A percentile compares a stretch with the other conserved stretches of the same genome.
Evolutionary conservation across 1,139 yeast species (phyloP).

Genomic region (Suhomyces kunorum): DNA sequence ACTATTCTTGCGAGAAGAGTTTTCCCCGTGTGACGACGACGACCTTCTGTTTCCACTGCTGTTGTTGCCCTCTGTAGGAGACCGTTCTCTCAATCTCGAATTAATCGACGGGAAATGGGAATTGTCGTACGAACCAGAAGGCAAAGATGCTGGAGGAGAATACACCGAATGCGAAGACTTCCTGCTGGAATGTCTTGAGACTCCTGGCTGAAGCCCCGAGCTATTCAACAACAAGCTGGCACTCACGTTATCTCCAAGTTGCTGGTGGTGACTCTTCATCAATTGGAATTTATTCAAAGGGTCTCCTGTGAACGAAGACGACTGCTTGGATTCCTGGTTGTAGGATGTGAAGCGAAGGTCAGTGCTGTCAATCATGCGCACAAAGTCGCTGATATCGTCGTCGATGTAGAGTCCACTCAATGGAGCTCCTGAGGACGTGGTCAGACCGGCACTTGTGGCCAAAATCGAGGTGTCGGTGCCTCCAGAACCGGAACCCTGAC

Average conservation of each 20-base stretch:
- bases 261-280: slow-evolving; percentile 45
- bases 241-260: slow-evolving; percentile 54
- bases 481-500: slow-evolving; percentile 11
- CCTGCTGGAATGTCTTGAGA: slow-evolving; percentile 29
- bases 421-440: slow-evolving; percentile 36
- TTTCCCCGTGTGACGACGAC: slow-evolving; percentile 12
- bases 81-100: slow-evolving; percentile 40
- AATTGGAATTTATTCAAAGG: slow-evolving; percentile 41
- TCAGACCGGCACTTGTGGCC: slow-evolving; percentile 43
- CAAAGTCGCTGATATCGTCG: slow-evolving; percentile 79
- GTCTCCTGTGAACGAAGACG: slow-evolving; percentile 19
- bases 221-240: slow-evolving; percentile 39
- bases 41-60: slow-evolving; percentile 8
- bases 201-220: slow-evolving; percentile 10
- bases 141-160: slow-evolving; percentile 35
- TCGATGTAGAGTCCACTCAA: slow-evolving; percentile 51
- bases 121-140: slow-evolving; percentile 41
- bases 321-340: slow-evolving; percentile 8
- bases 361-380: slow-evolving; percentile 73
- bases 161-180: slow-evolving; percentile 35
- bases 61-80: slow-evolving; percentile 9
- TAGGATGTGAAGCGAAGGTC: slow-evolving; percentile 42
- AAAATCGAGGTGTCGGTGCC: slow-evolving; percentile 26
- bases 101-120: slow-evolving; percentile 44
- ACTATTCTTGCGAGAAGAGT: slow-evolving; percentile 10